These are phyloP conservation scores for Datisca glomerata DNA, from an alignment of 306 rosid genomes.

Conservation along the genomic window DNA sequence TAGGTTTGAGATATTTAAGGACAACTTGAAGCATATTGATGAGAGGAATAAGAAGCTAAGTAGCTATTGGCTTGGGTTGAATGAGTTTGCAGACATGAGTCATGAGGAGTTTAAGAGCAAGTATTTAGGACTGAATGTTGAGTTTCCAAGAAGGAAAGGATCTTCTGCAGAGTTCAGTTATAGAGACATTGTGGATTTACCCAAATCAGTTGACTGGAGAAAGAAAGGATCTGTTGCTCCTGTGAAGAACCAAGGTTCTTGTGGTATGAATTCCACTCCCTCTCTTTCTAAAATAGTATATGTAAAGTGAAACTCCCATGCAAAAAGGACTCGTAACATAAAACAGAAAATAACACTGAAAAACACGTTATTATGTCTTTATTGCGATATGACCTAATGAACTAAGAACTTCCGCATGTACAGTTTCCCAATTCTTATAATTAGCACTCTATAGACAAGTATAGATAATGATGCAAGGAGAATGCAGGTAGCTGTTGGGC, in stretches of 20 bases:
- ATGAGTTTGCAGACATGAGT: constrained; percentile 45
- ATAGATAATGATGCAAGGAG: background rate
- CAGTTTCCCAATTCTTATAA: too few relatives aligned
- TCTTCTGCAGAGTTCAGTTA: constrained; percentile 23
- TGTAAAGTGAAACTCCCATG: too few relatives aligned
- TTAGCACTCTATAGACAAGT: too few relatives aligned
- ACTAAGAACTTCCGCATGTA: too few relatives aligned
- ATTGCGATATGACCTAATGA: too few relatives aligned
- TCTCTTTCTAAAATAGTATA: background rate
- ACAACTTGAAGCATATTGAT: constrained; percentile 41
- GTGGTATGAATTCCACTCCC: constrained; percentile 23
- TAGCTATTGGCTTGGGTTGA: constrained; percentile 38
- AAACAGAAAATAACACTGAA: too few relatives aligned
- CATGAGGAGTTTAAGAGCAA: constrained; percentile 41
- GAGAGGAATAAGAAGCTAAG: constrained; percentile 31
- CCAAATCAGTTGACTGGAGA: constrained; percentile 43
- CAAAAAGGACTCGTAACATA: too few relatives aligned
- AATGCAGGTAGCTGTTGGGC: constrained; percentile 47
- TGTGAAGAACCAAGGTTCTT: constrained; percentile 39
- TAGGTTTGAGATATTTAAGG: constrained; percentile 31
- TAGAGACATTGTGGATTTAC: constrained; percentile 22
- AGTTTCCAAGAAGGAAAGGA: constrained; percentile 9
- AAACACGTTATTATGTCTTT: too few relatives aligned
- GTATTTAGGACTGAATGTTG: constrained; percentile 26
- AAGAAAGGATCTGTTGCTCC: constrained; percentile 40